These are phyloP conservation scores for Volvariella volvacea DNA, from an alignment of 1,284 basidiomycete genomes.

Conservation along the genomic window DNA sequence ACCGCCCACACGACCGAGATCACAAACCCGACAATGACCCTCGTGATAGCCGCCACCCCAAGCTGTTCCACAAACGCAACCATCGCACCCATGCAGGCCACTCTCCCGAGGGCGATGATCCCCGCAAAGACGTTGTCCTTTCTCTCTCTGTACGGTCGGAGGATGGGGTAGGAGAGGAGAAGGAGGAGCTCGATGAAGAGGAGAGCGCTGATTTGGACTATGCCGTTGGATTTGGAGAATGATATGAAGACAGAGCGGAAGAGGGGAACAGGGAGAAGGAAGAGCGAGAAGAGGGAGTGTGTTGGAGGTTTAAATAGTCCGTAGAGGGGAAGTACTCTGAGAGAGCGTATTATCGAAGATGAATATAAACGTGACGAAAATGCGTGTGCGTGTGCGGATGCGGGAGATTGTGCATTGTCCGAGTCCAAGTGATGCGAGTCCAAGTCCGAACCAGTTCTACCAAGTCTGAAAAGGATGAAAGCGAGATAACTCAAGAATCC, in stretches of 20 bases:
- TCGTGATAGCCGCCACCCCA: slow-evolving; percentile 58
- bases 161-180: slow-evolving; percentile 36
- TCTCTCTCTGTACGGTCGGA: slow-evolving; percentile 51
- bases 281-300: slow-evolving; percentile 34
- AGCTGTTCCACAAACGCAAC: slow-evolving; percentile 63
- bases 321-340: no score
- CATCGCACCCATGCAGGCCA: slow-evolving; percentile 56
- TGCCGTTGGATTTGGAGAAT: slow-evolving; percentile 59
- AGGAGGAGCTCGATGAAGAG: slow-evolving; percentile 63
- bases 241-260: slow-evolving; percentile 69
- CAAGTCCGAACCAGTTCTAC: no score
- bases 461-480: slow-evolving; percentile 24
- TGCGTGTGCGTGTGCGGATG: no score
- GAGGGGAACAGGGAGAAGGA: slow-evolving; percentile 49
- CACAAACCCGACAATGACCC: slow-evolving; percentile 69
- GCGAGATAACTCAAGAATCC: slow-evolving; percentile 37
- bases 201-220: slow-evolving; percentile 67
- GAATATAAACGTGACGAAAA: no score
- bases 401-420: no score
- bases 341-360: no score
- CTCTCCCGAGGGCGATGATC: slow-evolving; percentile 56
- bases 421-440: no score
- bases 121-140: slow-evolving; percentile 57
- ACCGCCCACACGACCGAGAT: slow-evolving; percentile 41
- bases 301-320: no score